These are phyloP conservation scores for Astraeus odoratus DNA, from an alignment of 768 basidiomycete species.

Conservation along the genomic window DNA sequence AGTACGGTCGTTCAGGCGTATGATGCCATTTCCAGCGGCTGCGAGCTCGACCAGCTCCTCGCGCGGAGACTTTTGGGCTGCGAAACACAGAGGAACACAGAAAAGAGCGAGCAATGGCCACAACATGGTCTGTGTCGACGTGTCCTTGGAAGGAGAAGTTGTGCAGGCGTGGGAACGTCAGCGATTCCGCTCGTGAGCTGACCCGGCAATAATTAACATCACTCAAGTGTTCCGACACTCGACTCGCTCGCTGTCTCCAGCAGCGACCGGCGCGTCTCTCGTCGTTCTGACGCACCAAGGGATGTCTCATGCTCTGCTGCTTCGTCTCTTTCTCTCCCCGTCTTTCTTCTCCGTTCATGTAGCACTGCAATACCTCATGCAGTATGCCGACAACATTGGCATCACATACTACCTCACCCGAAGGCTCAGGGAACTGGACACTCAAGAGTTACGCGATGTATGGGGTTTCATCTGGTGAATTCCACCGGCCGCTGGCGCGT, in stretches of 20 bases:
- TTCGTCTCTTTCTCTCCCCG: slow-evolving; percentile 88
- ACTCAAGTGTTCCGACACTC: slow-evolving; percentile 3
- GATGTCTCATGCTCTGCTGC: slow-evolving; percentile 77
- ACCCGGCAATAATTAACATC: too few species aligned
- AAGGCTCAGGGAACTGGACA: slow-evolving; percentile 61
- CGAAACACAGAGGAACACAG: slow-evolving; percentile 25
- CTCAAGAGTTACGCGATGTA: slow-evolving; percentile 69
- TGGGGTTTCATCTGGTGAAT: slow-evolving; percentile 86
- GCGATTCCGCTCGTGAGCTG: too few species aligned
- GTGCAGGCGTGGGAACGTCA: too few species aligned
- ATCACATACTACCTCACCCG: slow-evolving; percentile 87
- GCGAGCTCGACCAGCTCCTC: slow-evolving; percentile 66
- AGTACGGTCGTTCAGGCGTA: slow-evolving; percentile 66
- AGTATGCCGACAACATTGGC: slow-evolving; percentile 82
- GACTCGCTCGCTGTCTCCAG: slow-evolving; percentile 6
- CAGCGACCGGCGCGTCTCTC: slow-evolving; percentile 7
- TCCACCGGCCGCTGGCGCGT: slow-evolving; percentile 1
- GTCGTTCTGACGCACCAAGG: background rate
- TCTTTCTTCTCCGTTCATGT: slow-evolving; percentile 93
- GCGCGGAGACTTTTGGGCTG: slow-evolving; percentile 27
- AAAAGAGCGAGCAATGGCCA: slow-evolving; percentile 26
- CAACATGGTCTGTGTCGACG: slow-evolving; percentile 9
- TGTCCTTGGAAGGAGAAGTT: slow-evolving; percentile 10
- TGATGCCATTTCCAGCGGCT: slow-evolving; percentile 65
- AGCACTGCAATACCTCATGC: slow-evolving; percentile 78